Conservation (phyloP, 306 rosid genomes). For the Corylus avellana region DNA sequence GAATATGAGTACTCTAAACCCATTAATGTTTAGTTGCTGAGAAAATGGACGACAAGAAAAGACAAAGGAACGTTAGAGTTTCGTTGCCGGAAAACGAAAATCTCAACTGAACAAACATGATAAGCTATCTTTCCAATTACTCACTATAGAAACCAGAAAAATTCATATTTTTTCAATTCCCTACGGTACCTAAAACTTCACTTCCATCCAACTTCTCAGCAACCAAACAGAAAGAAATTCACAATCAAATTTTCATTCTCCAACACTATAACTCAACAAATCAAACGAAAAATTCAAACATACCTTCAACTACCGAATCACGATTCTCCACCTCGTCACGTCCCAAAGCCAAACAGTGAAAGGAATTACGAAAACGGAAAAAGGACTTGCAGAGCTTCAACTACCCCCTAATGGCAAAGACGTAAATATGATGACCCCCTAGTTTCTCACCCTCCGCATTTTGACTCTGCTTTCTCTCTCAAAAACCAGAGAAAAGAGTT, state of each 20-base stretch:
- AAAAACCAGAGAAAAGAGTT: slow-evolving; percentile 22
- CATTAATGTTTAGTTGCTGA: slow-evolving; percentile 3
- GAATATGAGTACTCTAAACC: background rate
- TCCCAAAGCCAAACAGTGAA: background rate
- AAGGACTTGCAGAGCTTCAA: slow-evolving; percentile 29
- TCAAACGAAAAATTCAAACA: slow-evolving; percentile 29
- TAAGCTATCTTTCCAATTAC: background rate
- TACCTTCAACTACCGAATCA: slow-evolving; percentile 41
- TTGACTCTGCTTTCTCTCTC: slow-evolving; percentile 44
- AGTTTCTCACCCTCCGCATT: slow-evolving; percentile 29
- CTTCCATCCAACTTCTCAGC: slow-evolving; percentile 24
- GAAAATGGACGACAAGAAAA: slow-evolving; percentile 7
- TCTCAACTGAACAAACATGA: slow-evolving; percentile 18
- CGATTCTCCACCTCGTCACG: slow-evolving; percentile 21
- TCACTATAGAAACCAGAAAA: too few species aligned
- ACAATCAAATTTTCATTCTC: slow-evolving; percentile 9
- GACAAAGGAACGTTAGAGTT: background rate
- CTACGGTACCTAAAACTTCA: background rate
- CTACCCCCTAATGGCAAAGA: slow-evolving; percentile 22
- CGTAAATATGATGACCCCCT: background rate
- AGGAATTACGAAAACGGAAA: background rate
- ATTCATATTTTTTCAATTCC: background rate
- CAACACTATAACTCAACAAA: slow-evolving; percentile 27
- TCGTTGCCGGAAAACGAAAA: slow-evolving; percentile 23
- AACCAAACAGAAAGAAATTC: slow-evolving; percentile 19